Base-by-base conservation (phyloP, 2,329 filamentous ascomycete species). In the Eutypella sp. region DNA sequence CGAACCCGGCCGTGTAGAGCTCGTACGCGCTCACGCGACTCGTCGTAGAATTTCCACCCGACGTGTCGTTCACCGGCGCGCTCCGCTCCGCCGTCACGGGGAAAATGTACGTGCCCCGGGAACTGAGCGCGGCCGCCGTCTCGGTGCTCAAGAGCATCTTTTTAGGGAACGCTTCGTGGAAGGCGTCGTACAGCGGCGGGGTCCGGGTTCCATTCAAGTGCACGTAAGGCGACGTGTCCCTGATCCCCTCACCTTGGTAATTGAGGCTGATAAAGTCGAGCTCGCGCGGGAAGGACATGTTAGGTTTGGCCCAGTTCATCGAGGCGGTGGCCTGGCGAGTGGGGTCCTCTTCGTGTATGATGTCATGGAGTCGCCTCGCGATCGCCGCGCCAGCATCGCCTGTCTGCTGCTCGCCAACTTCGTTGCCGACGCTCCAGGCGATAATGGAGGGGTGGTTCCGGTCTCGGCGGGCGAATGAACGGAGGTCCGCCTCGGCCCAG, bases 371-470 rank as follows among this genome's bases (percentile, higher is more conserved):
- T 13, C 45, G 45, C 25, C 57, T 55, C 10, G 64, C 67, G 0
- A 65, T 54, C 0, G 54, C 52, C 3, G 60, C 62, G 7, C 66
- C 66, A 2, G 59, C 51, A 38, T 57, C 52, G 23, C 58, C 61
- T 1, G 57, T 62, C 10, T 57, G 50, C 57, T 78, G 74, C 51
- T 78, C 73, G 2, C 61, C 54, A 3, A 78, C 64, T 55, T 78
- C 75, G 55, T 79, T 79, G 5, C 75, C 75, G 41, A 71, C 66
- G 50, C 71, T 74, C 36, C 36, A 79, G 1, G 65, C 64, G 23
- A 76, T 62, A 19, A 79, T 61, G 1, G 75, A 78, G 3, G 76
- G 69, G 54, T 79, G 75, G 53, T 79, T 79, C 16, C 75, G 65
- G 56, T 79, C 76, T 7, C 76, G 70, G 4, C 74, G 68, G n/a